phyloP scores from a whole-genome alignment of 2,329 filamentous ascomycete species.

The Chaetomium globosum region DNA sequence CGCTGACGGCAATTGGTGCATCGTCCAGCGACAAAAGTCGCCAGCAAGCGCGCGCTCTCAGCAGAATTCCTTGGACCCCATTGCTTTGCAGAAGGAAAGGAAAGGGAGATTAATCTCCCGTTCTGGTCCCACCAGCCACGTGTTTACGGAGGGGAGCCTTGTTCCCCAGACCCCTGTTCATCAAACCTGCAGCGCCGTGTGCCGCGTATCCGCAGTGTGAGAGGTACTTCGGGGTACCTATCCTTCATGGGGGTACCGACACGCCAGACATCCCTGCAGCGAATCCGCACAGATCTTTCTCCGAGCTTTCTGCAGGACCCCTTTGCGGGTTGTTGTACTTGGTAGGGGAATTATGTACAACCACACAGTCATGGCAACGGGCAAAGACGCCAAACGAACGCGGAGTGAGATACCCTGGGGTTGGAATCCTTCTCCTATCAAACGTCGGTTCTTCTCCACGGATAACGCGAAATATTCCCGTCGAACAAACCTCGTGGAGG shows the following conservation, averaged over 20 bases:
- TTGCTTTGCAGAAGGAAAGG: conserved; percentile 24
- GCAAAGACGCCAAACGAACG: neutral
- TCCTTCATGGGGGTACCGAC: neutral
- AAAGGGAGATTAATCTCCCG: conserved; percentile 37
- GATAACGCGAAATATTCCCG: neutral
- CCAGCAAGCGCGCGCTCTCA: neutral
- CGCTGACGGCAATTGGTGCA: neutral
- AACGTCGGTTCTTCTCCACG: neutral
- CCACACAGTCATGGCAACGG: neutral
- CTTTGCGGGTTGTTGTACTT: neutral
- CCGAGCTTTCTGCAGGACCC: conserved; percentile 5
- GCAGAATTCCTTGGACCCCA: conserved; percentile 22
- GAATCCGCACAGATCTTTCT: conserved; percentile 27
- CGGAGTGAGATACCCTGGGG: neutral
- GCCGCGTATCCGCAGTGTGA: conserved; percentile 26
- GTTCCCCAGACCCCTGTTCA: conserved; percentile 13
- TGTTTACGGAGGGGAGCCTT: conserved; percentile 33
- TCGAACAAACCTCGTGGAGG: conserved; percentile 2
- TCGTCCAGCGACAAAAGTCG: neutral
- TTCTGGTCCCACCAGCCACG: conserved; percentile 39
- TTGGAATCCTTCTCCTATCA: neutral
- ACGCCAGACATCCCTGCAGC: conserved; percentile 20
- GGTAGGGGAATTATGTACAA: neutral
- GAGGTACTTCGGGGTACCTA: conserved; percentile 30
- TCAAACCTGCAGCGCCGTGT: conserved; percentile 21